phyloP scores from a whole-genome alignment of 2,329 filamentous ascomycete genomes.

The Colletotrichum sp. region DNA sequence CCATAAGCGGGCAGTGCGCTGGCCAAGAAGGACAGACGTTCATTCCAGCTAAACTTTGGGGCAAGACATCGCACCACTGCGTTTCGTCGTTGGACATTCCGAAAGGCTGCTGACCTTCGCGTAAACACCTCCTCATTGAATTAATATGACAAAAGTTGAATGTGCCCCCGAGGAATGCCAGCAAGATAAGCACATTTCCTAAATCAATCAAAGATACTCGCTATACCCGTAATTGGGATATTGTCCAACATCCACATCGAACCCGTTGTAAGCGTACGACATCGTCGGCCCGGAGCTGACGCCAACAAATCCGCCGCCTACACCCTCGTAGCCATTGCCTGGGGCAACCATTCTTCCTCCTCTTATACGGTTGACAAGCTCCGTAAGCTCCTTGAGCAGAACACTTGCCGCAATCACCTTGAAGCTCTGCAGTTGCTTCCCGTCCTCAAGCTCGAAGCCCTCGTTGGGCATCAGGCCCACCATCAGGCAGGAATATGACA shows the following conservation, averaged over 20 bases:
- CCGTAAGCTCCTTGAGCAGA: conserved; percentile 33
- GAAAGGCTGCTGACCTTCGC: background rate
- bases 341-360: background rate
- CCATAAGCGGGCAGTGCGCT: background rate
- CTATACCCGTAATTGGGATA: conserved; percentile 15
- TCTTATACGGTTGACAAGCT: conserved; percentile 1
- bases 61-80: background rate
- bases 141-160: background rate
- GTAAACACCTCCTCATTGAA: background rate
- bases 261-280: conserved; percentile 7
- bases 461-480: conserved; percentile 24
- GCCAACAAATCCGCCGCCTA: background rate
- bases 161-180: background rate
- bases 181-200: background rate
- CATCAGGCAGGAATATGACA: conserved; percentile 39
- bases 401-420: conserved; percentile 41
- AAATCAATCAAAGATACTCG: background rate
- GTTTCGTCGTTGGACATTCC: background rate
- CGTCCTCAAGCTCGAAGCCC: conserved; percentile 20
- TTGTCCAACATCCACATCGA: conserved; percentile 13
- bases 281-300: background rate
- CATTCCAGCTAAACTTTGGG: background rate
- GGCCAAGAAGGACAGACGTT: background rate
- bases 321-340: background rate
- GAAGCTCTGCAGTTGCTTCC: conserved; percentile 35